These are phyloP conservation scores for Warburgia ugandensis DNA, from an alignment of 164 flowering plant species.

Conservation along the genomic window DNA sequence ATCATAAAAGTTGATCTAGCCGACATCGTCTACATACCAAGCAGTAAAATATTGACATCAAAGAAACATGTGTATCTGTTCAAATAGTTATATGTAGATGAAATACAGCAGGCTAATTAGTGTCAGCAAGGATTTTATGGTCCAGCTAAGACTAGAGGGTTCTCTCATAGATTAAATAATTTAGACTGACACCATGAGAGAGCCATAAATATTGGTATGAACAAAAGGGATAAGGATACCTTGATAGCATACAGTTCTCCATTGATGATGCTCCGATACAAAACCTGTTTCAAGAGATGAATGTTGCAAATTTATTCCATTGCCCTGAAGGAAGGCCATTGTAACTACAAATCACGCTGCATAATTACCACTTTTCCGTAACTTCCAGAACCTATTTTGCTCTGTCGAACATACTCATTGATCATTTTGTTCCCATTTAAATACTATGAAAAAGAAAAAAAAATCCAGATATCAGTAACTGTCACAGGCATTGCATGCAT, in stretches of 20 bases:
- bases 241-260: slow-evolving; percentile 78
- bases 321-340: background rate
- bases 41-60: too few relatives aligned
- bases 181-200: too few relatives aligned
- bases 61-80: too few relatives aligned
- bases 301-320: background rate
- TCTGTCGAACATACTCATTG: slow-evolving; percentile 77
- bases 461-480: too few relatives aligned
- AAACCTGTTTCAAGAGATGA: slow-evolving; percentile 41
- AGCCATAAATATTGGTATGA: too few relatives aligned
- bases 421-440: slow-evolving; percentile 77
- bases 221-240: slow-evolving; percentile 38
- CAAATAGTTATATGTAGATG: background rate
- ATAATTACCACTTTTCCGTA: slow-evolving; percentile 88
- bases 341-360: background rate
- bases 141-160: too few relatives aligned
- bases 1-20: too few relatives aligned
- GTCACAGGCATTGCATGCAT: too few relatives aligned
- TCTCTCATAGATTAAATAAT: too few relatives aligned
- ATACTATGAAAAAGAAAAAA: slow-evolving; percentile 39
- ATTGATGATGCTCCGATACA: slow-evolving; percentile 51
- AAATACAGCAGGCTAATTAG: too few relatives aligned
- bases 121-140: too few relatives aligned
- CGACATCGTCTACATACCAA: too few relatives aligned
- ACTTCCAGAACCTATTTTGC: slow-evolving; percentile 82